Evolutionary conservation across 345 rosid species (phyloP).

Genomic region (Sisymbrium altissimum): DNA sequence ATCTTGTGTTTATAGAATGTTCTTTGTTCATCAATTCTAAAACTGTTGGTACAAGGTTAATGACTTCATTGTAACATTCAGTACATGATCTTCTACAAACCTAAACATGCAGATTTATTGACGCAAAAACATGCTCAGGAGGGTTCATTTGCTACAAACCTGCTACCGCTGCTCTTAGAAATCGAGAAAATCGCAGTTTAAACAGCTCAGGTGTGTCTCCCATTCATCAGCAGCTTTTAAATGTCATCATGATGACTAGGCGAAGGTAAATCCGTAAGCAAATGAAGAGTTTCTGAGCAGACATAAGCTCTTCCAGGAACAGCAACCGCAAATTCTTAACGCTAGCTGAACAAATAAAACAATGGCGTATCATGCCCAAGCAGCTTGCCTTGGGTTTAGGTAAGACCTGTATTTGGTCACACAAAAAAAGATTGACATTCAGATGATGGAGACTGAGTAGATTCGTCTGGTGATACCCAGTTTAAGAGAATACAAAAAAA

Average conservation of each 20-base stretch:
- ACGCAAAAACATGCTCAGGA: not conserved
- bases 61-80: not conserved
- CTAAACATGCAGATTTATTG: not conserved
- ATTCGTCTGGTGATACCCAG: not conserved
- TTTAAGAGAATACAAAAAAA: not conserved
- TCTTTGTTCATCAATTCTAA: not conserved
- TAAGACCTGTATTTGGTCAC: not conserved
- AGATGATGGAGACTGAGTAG: not conserved
- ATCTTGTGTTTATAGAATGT: not conserved
- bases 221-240: not conserved
- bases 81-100: not conserved
- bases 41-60: not conserved
- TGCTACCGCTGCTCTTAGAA: not conserved
- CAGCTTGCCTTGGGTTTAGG: not conserved
- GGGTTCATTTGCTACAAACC: not conserved
- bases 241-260: not conserved
- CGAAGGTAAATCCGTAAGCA: slow-evolving; percentile 4
- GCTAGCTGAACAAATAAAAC: not conserved
- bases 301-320: not conserved
- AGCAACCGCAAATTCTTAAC: not conserved
- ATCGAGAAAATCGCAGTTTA: not conserved
- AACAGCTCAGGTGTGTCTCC: not conserved
- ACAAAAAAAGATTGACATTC: not conserved
- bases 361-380: not conserved
- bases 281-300: not conserved